A percentile compares a stretch with the other conserved stretches of the same genome.
These are phyloP conservation scores for Breynia disticha DNA, from an alignment of 441 rosid genomes.

Conservation along the genomic window DNA sequence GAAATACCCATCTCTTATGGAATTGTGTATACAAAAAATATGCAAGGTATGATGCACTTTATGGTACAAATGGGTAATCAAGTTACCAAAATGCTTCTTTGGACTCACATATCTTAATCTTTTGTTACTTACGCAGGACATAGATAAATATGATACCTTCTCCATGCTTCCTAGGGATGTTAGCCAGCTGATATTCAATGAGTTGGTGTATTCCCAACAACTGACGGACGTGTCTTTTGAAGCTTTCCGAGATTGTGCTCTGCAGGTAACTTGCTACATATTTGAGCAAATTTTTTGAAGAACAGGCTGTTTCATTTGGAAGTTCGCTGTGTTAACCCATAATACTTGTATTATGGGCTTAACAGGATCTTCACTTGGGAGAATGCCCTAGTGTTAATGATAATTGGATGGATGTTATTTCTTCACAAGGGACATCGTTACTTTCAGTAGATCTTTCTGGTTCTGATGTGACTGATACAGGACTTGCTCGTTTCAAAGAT, in stretches of 20 bases:
- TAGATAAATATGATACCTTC: conserved; percentile 42
- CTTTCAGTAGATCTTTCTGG: conserved; percentile 79
- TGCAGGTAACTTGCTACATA: conserved; percentile 49
- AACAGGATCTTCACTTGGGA: conserved; percentile 67
- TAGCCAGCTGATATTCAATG: conserved; percentile 82
- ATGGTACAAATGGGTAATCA: neutral
- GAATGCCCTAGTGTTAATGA: conserved; percentile 69
- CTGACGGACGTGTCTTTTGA: conserved; percentile 41
- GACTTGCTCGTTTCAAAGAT: conserved; percentile 48
- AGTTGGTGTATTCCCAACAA: conserved; percentile 40
- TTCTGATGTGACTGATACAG: conserved; percentile 66
- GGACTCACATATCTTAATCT: conserved; percentile 1
- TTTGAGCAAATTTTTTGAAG: too few species aligned
- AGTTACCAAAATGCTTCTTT: neutral
- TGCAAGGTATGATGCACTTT: conserved; percentile 32
- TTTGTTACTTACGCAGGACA: conserved; percentile 38
- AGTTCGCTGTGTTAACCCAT: too few species aligned
- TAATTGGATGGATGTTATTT: conserved; percentile 74
- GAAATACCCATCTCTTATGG: conserved; percentile 65
- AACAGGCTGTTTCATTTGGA: neutral
- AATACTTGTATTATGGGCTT: conserved; percentile 12
- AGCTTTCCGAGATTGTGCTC: conserved; percentile 80
- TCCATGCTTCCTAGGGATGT: conserved; percentile 77
- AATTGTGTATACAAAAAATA: conserved; percentile 51
- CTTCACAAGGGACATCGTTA: conserved; percentile 80